phyloP scores from a whole-genome alignment of 805 yeast genomes.

The Wickerhamiella allomyrinae region DNA sequence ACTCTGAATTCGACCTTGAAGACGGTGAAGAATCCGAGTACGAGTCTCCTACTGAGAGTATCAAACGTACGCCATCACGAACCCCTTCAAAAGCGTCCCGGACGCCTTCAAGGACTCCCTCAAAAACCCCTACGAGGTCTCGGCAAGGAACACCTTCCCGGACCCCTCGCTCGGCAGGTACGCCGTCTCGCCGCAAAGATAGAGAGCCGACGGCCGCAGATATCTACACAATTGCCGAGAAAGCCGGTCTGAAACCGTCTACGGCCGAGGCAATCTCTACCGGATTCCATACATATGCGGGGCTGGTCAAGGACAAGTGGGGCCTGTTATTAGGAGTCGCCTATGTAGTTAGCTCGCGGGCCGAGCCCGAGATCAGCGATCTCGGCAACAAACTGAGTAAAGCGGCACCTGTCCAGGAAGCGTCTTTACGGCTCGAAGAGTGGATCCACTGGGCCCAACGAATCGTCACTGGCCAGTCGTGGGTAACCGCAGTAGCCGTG shows the following conservation, averaged over 20 bases:
- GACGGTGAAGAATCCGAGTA: neutral
- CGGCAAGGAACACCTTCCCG: neutral
- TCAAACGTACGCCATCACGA: constrained; percentile 3
- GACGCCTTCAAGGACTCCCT: neutral
- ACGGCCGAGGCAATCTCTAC: constrained; percentile 14
- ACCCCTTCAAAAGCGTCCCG: constrained; percentile 2
- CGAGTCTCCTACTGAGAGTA: constrained; percentile 5
- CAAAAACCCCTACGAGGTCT: no score
- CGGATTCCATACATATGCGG: constrained; percentile 20
- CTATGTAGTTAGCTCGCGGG: constrained; percentile 19
- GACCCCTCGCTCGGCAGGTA: neutral
- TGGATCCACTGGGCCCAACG: constrained; percentile 24
- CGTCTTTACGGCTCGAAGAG: constrained; percentile 17
- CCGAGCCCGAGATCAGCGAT: constrained; percentile 18
- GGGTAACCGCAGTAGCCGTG: constrained; percentile 20
- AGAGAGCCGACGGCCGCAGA: constrained; percentile 5
- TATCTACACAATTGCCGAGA: constrained; percentile 5
- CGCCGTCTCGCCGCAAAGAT: neutral
- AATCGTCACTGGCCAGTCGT: constrained; percentile 24
- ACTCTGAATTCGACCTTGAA: neutral
- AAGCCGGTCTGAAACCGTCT: constrained; percentile 5
- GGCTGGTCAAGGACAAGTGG: constrained; percentile 25
- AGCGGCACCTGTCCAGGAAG: constrained; percentile 2
- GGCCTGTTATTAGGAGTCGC: constrained; percentile 23
- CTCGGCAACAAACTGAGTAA: constrained; percentile 5